These are phyloP conservation scores for Periconia sp. DNA, from an alignment of 2,329 filamentous ascomycete genomes.

Conservation along the genomic window DNA sequence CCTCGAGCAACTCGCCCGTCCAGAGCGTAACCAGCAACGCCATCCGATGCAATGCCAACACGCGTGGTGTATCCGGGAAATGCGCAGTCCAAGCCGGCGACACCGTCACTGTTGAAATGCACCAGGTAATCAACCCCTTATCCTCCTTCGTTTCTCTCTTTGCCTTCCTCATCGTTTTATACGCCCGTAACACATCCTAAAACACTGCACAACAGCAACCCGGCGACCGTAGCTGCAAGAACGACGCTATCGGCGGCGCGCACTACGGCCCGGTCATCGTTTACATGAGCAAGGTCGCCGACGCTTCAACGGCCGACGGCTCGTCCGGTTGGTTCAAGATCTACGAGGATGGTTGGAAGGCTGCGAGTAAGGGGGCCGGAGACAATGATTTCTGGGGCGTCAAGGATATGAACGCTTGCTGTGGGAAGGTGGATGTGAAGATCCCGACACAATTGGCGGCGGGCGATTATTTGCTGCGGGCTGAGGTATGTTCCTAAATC, in stretches of 20 bases:
- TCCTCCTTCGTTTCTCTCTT: no score
- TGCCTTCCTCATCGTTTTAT: no score
- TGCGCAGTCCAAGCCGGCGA: conserved; percentile 23
- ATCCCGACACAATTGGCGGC: conserved; percentile 19
- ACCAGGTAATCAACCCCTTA: conserved; percentile 13
- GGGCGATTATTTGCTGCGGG: conserved; percentile 30
- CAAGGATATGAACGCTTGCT: conserved; percentile 29
- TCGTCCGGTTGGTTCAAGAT: conserved; percentile 38
- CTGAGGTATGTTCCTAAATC: conserved; percentile 20
- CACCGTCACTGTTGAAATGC: conserved; percentile 31
- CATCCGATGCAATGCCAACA: conserved; percentile 48
- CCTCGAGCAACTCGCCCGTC: conserved; percentile 42
- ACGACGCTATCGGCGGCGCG: conserved; percentile 57
- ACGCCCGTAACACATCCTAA: neutral
- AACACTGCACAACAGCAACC: conserved; percentile 32
- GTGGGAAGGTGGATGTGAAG: conserved; percentile 24
- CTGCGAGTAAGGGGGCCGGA: conserved; percentile 25
- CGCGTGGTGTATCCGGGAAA: conserved; percentile 20
- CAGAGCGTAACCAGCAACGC: conserved; percentile 54
- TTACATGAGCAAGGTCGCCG: conserved; percentile 57
- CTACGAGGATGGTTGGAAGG: conserved; percentile 38
- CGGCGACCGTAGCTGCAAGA: conserved; percentile 28
- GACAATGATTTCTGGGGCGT: conserved; percentile 27
- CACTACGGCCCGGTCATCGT: conserved; percentile 58
- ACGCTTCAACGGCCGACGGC: conserved; percentile 40